Evolutionary conservation across 495 filamentous ascomycete genomes (phyloP).

Genomic region (Monascus purpureus): DNA sequence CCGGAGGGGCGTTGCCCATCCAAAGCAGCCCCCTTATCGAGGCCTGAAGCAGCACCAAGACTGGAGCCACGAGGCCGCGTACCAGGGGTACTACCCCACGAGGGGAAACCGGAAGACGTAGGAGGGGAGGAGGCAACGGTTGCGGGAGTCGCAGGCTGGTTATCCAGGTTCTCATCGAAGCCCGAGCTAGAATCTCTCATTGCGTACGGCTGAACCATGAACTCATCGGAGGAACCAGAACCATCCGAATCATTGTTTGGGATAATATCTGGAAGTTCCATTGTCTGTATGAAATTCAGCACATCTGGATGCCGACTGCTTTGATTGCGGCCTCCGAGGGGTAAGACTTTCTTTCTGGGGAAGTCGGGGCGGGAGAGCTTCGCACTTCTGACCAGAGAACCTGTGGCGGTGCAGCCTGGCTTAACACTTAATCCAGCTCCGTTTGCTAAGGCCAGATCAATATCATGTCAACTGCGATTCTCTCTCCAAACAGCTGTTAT

Average conservation of each 20-base stretch:
- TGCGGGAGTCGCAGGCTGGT: conserved; percentile 23
- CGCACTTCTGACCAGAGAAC: too few relatives aligned
- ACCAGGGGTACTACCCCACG: conserved; percentile 24
- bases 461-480: too few relatives aligned
- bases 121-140: conserved; percentile 31
- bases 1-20: conserved; percentile 43
- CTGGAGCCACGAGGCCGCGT: conserved; percentile 28
- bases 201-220: conserved; percentile 27
- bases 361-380: too few relatives aligned
- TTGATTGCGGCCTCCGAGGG: too few relatives aligned
- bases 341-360: too few relatives aligned
- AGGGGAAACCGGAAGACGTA: conserved; percentile 25
- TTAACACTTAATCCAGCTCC: too few relatives aligned
- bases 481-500: too few relatives aligned
- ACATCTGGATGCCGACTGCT: conserved; percentile 10
- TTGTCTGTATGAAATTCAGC: conserved; percentile 6
- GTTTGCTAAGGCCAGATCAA: too few relatives aligned
- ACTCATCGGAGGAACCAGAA: conserved; percentile 51
- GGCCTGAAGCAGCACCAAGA: conserved; percentile 15
- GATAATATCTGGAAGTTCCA: conserved; percentile 45
- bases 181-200: conserved; percentile 22
- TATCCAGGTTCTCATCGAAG: conserved; percentile 24
- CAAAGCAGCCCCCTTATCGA: conserved; percentile 16
- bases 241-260: conserved; percentile 47
- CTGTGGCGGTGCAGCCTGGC: too few relatives aligned